phyloP scores from a whole-genome alignment of 1,139 yeast genomes.

The Zhuliangozyma blackwelliae region DNA sequence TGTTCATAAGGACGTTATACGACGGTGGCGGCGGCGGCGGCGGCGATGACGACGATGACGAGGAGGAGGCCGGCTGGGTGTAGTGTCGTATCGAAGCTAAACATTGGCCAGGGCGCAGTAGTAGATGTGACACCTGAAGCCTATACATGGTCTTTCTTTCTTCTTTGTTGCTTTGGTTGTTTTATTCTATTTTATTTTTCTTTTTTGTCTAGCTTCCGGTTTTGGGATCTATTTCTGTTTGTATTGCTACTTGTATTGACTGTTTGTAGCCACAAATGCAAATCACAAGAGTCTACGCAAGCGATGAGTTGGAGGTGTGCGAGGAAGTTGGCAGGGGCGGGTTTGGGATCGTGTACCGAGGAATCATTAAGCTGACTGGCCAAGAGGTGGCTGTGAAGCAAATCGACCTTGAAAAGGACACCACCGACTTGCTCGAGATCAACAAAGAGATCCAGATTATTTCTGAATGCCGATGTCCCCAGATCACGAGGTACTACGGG shows the following conservation, averaged over 20 bases:
- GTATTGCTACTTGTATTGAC: background rate
- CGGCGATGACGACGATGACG: no score
- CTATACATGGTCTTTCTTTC: background rate
- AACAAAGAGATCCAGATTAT: slow-evolving; percentile 76
- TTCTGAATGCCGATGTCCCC: slow-evolving; percentile 61
- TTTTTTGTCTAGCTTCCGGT: background rate
- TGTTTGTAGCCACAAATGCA: background rate
- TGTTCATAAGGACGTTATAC: slow-evolving; percentile 11
- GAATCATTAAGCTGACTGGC: slow-evolving; percentile 49
- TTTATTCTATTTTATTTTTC: background rate
- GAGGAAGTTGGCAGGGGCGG: slow-evolving; percentile 88
- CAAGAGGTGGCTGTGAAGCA: slow-evolving; percentile 63
- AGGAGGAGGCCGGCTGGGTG: no score
- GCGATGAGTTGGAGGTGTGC: slow-evolving; percentile 47
- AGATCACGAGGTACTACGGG: slow-evolving; percentile 74
- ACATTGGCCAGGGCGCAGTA: no score
- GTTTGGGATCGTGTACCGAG: slow-evolving; percentile 82
- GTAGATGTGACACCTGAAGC: no score
- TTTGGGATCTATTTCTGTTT: background rate
- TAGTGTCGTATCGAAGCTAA: no score
- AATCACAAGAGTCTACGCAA: slow-evolving; percentile 5
- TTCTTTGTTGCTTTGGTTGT: background rate
- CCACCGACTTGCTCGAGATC: slow-evolving; percentile 72
- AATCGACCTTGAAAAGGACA: slow-evolving; percentile 75
- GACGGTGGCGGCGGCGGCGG: no score